Evolutionary conservation across 2,329 filamentous ascomycete genomes (phyloP).

Genomic region (Calycina herbarum): DNA sequence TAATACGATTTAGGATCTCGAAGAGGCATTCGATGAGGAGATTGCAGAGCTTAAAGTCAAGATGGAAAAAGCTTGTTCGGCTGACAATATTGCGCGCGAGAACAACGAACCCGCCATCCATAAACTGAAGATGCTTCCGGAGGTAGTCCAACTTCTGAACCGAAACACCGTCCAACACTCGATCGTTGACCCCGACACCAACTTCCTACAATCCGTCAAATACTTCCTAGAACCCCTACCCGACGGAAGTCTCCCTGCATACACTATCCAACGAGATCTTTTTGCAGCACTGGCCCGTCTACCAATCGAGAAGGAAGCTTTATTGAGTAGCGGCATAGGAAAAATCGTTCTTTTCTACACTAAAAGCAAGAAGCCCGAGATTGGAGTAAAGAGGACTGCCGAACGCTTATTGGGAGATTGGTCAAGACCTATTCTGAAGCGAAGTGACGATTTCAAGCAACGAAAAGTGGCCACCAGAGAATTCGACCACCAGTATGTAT

Average conservation of each 20-base stretch:
- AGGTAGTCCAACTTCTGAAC: constrained; percentile 85
- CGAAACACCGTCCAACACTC: constrained; percentile 82
- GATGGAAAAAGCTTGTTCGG: constrained; percentile 88
- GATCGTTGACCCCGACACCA: constrained; percentile 90
- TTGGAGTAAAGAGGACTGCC: constrained; percentile 87
- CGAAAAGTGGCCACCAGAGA: constrained; percentile 64
- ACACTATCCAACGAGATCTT: constrained; percentile 95
- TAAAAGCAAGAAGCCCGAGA: constrained; percentile 86
- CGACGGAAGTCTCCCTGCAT: constrained; percentile 90
- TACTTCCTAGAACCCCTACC: constrained; percentile 97
- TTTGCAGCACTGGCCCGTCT: constrained; percentile 78
- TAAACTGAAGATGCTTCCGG: constrained; percentile 90
- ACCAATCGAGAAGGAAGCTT: constrained; percentile 85
- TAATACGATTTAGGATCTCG: constrained; percentile 66
- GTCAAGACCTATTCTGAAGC: constrained; percentile 91
- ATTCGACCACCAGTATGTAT: constrained; percentile 61
- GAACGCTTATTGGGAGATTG: constrained; percentile 92
- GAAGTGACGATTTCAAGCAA: constrained; percentile 93
- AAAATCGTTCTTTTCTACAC: constrained; percentile 98
- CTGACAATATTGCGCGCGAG: constrained; percentile 80
- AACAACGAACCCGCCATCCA: constrained; percentile 79
- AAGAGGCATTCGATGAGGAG: constrained; percentile 85
- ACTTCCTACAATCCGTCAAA: constrained; percentile 90
- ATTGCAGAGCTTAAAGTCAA: constrained; percentile 83
- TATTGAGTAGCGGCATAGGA: constrained; percentile 89